Evolutionary conservation across 2,329 filamentous ascomycete genomes (phyloP).

Genomic region (Amauroascus niger): DNA sequence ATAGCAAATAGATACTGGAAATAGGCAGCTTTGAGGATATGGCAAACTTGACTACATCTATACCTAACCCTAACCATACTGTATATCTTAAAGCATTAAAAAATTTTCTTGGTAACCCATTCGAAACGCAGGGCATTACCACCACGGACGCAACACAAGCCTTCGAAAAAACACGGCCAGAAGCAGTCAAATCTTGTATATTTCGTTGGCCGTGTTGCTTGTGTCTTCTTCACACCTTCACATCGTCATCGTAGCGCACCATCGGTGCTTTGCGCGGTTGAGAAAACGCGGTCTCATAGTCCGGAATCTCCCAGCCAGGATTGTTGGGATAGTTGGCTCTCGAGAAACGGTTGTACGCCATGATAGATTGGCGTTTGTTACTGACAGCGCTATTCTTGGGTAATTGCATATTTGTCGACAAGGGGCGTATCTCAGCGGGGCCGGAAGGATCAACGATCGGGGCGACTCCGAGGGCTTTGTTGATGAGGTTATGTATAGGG

Average conservation of each 20-base stretch:
- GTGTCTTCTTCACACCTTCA: neutral
- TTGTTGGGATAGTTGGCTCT: neutral
- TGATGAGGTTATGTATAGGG: slow-evolving; percentile 28
- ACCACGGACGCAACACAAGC: no score
- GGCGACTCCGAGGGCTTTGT: slow-evolving; percentile 25
- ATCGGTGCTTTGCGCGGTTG: neutral
- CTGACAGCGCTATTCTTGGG: slow-evolving; percentile 23
- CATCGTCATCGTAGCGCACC: neutral
- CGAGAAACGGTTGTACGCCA: slow-evolving; percentile 11
- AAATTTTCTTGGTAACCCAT: neutral
- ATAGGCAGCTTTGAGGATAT: neutral
- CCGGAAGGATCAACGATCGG: slow-evolving; percentile 25
- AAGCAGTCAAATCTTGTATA: neutral
- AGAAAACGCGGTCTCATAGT: slow-evolving; percentile 6
- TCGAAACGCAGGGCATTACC: neutral
- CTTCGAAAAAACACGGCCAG: no score
- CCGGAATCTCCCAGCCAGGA: neutral
- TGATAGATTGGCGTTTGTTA: slow-evolving; percentile 12
- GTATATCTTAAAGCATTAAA: no score
- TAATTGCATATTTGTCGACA: slow-evolving; percentile 19
- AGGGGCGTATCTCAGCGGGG: slow-evolving; percentile 24
- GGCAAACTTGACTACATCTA: no score
- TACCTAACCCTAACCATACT: neutral
- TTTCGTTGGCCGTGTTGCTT: neutral
- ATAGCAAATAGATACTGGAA: neutral